Base-by-base conservation (phyloP, 2,329 filamentous ascomycete species). In the Fusarium redolens region DNA sequence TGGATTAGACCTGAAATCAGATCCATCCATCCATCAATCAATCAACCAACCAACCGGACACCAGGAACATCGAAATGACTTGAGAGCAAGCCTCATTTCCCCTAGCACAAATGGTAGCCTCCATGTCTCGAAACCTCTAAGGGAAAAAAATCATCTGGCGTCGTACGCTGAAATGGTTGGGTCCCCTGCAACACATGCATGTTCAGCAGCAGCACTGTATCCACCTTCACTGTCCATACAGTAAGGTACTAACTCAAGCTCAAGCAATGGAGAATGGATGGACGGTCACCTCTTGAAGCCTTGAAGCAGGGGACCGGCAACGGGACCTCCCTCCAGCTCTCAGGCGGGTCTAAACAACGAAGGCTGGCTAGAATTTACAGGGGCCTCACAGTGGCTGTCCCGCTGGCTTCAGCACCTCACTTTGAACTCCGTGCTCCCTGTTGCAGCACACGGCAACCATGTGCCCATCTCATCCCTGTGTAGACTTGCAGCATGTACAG, bases 91-190 rank as follows among this genome's bases (percentile, higher is more conserved):
- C 61, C 52, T 56, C 57, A 45, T 54, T 40, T 60, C 43, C 47
- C 33, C 40, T 47, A 31, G 41, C 28, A 57, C 43, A 30, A 20
- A 33, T 50, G 40, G 65, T 65, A 72, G 45, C 28, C 35, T 52
- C 45, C 38, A 65, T 65, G 65, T 72, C 64, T 73, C 55, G 45
- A 44, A 52, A 54, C 59, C 48, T 72, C 40, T 35, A 37, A 57
- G 22, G 31, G n/a, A 55, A 44, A 51, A 51, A 48, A 55, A 51
- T 31, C 52, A 63, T 62, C 51, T 28, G 35, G 33, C 22, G 45
- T 45, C 38, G 51, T 37, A 57, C 52, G 40, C 60, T 66, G 52
- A 51, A 66, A 65, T 71, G 22, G n/a, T 37, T 45, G 25, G 52
- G 41, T 56, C 52, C 61, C 61, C 45, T 60, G 70, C 25, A 5